Evolutionary conservation across 306 rosid species (phyloP).

Genomic region (Cucumis hystrix): DNA sequence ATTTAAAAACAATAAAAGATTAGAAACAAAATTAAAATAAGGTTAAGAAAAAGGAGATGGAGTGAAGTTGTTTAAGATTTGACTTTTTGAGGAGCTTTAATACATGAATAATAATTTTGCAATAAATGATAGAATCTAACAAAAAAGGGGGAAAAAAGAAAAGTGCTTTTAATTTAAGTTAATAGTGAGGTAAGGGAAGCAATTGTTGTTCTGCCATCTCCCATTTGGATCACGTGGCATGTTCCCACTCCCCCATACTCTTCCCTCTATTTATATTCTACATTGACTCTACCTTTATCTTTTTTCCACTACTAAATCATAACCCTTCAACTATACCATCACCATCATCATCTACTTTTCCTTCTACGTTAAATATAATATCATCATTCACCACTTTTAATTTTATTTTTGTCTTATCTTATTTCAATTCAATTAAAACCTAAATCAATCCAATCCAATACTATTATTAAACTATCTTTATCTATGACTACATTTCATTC

Average conservation of each 20-base stretch:
- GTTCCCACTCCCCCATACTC: conserved; percentile 2
- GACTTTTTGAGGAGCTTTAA: background rate
- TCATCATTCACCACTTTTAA: background rate
- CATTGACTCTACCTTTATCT: background rate
- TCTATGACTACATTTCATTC: too few species aligned
- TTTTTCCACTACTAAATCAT: background rate
- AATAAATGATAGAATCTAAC: background rate
- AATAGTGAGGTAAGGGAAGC: background rate
- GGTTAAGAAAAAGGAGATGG: background rate
- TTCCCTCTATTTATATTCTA: background rate
- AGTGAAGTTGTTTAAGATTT: background rate
- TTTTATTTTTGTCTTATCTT: background rate
- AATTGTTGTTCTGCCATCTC: background rate
- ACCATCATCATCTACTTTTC: background rate
- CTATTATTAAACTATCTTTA: too few species aligned
- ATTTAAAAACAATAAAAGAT: too few species aligned
- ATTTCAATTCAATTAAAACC: background rate
- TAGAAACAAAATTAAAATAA: background rate
- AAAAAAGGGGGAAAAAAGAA: background rate
- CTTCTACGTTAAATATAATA: background rate
- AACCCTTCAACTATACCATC: background rate
- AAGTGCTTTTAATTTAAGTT: background rate
- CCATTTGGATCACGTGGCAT: conserved; percentile 4
- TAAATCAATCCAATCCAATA: too few species aligned
- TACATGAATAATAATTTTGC: background rate